Evolutionary conservation across 495 filamentous ascomycete genomes (phyloP).

Genomic region (Penicillium crystallinum): DNA sequence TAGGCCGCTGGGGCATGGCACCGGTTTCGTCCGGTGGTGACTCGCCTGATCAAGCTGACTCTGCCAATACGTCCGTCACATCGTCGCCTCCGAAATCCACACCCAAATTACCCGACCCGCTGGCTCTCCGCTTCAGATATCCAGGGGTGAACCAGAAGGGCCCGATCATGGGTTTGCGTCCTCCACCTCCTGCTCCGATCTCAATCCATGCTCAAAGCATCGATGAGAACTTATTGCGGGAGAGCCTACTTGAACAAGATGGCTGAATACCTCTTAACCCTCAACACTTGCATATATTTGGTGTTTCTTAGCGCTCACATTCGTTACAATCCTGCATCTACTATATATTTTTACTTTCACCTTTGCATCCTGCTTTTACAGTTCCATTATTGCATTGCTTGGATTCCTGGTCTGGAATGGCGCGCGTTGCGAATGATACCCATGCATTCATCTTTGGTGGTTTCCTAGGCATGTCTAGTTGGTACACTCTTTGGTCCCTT

Average conservation of each 20-base stretch:
- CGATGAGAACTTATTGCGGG: constrained; percentile 36
- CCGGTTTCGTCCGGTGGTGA: constrained; percentile 25
- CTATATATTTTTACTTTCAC: not conserved
- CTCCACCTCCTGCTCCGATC: constrained; percentile 27
- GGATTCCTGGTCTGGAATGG: constrained; percentile 2
- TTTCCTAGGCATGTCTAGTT: constrained; percentile 4
- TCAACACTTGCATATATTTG: not conserved
- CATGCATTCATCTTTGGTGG: constrained; percentile 4
- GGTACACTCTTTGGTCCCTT: not conserved
- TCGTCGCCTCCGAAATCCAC: not conserved
- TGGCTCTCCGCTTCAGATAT: constrained; percentile 29
- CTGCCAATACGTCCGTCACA: constrained; percentile 3
- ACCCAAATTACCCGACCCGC: not conserved
- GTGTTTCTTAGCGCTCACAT: constrained; percentile 2
- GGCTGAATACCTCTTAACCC: not conserved
- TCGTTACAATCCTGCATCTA: constrained; percentile 7
- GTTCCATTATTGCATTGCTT: constrained; percentile 4
- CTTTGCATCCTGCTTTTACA: not conserved
- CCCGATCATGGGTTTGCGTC: constrained; percentile 37
- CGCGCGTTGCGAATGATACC: constrained; percentile 6
- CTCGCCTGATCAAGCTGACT: constrained; percentile 13
- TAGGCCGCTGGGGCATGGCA: constrained; percentile 49
- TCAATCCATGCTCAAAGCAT: constrained; percentile 31
- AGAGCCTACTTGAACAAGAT: constrained; percentile 36
- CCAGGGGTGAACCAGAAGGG: constrained; percentile 48